Evolutionary conservation across 2,329 filamentous ascomycete genomes (phyloP).

Genomic region (Beauveria asiatica): DNA sequence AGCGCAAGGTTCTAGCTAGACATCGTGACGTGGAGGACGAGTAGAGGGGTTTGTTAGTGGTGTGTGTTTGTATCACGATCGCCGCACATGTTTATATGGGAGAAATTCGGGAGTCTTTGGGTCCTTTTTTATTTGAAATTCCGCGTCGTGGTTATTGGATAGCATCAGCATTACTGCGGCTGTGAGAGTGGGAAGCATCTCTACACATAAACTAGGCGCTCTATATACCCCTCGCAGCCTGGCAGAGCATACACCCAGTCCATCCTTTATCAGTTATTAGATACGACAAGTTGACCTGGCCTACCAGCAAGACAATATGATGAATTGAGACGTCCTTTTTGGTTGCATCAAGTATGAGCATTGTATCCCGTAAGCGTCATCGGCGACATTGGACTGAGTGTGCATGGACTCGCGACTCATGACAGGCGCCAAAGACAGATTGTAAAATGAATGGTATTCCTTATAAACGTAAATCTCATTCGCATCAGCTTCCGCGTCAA

Average conservation of each 20-base stretch:
- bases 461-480: neutral
- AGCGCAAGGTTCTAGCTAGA: constrained; percentile 59
- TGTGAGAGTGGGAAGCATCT: neutral
- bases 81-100: constrained; percentile 18
- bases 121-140: constrained; percentile 23
- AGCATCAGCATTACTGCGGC: constrained; percentile 22
- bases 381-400: no score
- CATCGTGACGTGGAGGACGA: constrained; percentile 60
- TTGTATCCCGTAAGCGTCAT: neutral
- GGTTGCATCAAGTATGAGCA: neutral
- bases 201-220: neutral
- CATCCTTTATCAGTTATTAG: neutral
- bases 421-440: neutral
- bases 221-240: neutral
- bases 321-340: neutral
- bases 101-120: constrained; percentile 34
- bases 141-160: constrained; percentile 25
- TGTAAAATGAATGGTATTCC: neutral
- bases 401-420: no score
- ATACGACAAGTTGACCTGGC: neutral
- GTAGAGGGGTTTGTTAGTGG: constrained; percentile 23
- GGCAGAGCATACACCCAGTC: neutral
- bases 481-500: neutral
- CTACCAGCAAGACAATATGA: constrained; percentile 4
- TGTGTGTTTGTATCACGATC: neutral